phyloP scores from a whole-genome alignment of 352 stramenopile genomes.

The Phytopythium delawarense region DNA sequence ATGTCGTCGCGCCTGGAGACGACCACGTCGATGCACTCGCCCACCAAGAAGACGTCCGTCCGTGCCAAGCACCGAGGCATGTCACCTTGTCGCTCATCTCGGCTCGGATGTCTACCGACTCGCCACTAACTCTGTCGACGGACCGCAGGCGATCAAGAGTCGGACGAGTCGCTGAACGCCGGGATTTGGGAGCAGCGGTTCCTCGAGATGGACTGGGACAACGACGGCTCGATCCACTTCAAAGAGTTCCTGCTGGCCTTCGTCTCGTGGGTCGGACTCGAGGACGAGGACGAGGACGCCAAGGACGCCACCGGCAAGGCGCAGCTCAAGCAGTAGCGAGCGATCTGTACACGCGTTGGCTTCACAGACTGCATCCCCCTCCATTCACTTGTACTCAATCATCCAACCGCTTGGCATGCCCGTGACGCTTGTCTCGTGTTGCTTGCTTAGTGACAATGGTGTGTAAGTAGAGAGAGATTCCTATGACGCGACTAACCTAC shows the following conservation, averaged over 20 bases:
- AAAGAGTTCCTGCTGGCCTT: conserved; percentile 89
- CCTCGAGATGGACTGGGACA: conserved; percentile 86
- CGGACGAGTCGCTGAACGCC: conserved; percentile 51
- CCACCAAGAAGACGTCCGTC: conserved; percentile 72
- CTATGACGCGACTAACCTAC: background rate
- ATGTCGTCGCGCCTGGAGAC: conserved; percentile 58
- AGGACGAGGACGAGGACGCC: conserved; percentile 36
- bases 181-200: conserved; percentile 81
- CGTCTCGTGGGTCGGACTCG: conserved; percentile 80
- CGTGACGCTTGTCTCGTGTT: background rate
- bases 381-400: background rate
- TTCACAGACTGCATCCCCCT: background rate
- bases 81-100: background rate
- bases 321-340: background rate
- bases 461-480: conserved; percentile 1
- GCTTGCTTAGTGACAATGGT: conserved; percentile 3
- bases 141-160: conserved; percentile 13
- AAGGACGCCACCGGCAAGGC: background rate
- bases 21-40: conserved; percentile 68
- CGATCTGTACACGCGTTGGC: background rate
- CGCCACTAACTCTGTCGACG: background rate
- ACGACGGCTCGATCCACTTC: conserved; percentile 84
- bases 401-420: too few relatives aligned
- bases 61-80: conserved; percentile 11
- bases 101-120: too few relatives aligned